These are phyloP conservation scores for Suillus luteus DNA, from an alignment of 768 basidiomycete genomes.

Conservation along the genomic window DNA sequence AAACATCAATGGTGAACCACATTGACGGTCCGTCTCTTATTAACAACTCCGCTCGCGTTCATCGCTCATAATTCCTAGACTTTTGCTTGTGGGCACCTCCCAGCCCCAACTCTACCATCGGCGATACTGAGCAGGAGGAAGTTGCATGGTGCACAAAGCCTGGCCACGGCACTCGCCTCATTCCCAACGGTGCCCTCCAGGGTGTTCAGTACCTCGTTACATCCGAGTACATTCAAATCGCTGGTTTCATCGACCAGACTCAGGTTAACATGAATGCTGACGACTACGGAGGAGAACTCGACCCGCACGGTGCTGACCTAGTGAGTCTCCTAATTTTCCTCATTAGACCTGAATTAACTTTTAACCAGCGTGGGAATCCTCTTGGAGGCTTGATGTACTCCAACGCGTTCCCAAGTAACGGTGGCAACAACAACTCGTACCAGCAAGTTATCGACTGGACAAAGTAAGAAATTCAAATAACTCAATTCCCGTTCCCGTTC, in stretches of 20 bases:
- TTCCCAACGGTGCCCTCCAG: slow-evolving; percentile 60
- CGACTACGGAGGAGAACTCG: slow-evolving; percentile 78
- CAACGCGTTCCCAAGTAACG: slow-evolving; percentile 47
- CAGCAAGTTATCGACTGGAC: slow-evolving; percentile 69
- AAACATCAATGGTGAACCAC: slow-evolving; percentile 66
- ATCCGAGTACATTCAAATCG: slow-evolving; percentile 55
- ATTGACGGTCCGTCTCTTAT: slow-evolving; percentile 35
- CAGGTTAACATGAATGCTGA: slow-evolving; percentile 48
- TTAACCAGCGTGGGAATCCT: slow-evolving; percentile 71
- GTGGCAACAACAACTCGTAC: slow-evolving; percentile 41
- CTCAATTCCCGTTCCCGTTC: not conserved
- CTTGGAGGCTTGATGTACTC: slow-evolving; percentile 73
- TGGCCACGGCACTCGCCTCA: slow-evolving; percentile 67
- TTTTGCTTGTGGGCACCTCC: slow-evolving; percentile 72
- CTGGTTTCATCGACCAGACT: slow-evolving; percentile 68
- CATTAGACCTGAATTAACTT: slow-evolving; percentile 18
- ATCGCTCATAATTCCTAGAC: slow-evolving; percentile 46
- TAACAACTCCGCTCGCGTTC: not conserved
- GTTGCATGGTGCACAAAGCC: slow-evolving; percentile 76
- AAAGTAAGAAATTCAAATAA: slow-evolving; percentile 40
- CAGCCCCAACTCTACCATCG: slow-evolving; percentile 52
- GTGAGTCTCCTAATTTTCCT: slow-evolving; percentile 25
- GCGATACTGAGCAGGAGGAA: slow-evolving; percentile 63
- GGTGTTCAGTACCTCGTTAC: slow-evolving; percentile 69
- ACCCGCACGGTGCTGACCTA: slow-evolving; percentile 72